phyloP scores from a whole-genome alignment of 108 stramenopile species.

The Discostella pseudostelligera region DNA sequence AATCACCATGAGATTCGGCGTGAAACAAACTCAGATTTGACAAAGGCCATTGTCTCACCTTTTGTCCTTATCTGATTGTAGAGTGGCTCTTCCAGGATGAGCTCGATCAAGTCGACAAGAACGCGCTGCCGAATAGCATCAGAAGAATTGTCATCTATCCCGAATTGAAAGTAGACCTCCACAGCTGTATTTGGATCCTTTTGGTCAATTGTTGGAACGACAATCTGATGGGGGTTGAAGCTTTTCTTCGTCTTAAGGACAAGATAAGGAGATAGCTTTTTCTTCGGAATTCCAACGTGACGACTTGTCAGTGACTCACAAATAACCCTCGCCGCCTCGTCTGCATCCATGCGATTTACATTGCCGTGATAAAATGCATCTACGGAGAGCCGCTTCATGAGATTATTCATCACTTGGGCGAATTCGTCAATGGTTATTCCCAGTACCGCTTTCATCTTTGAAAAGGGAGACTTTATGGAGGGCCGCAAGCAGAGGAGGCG shows the following conservation, averaged over 20 bases:
- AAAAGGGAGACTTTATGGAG: slow-evolving; percentile 51
- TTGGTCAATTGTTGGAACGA: slow-evolving; percentile 61
- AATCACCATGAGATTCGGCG: no score
- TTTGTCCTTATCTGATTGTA: slow-evolving; percentile 77
- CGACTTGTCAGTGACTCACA: slow-evolving; percentile 29
- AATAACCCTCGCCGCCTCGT: slow-evolving; percentile 47
- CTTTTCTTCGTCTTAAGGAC: slow-evolving; percentile 42
- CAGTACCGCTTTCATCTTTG: slow-evolving; percentile 64
- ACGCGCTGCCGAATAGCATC: slow-evolving; percentile 50
- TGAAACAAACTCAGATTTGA: slow-evolving; percentile 6
- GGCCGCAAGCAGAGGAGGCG: slow-evolving; percentile 67
- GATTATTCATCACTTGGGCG: slow-evolving; percentile 37
- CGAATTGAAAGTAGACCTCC: slow-evolving; percentile 83
- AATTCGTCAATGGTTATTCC: slow-evolving; percentile 51
- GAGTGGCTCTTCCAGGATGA: slow-evolving; percentile 79
- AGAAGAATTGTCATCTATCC: slow-evolving; percentile 54
- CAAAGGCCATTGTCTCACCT: slow-evolving; percentile 33
- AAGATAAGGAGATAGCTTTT: slow-evolving; percentile 57
- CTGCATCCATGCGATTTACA: slow-evolving; percentile 50
- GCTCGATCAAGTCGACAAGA: slow-evolving; percentile 66
- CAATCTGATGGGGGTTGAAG: slow-evolving; percentile 18
- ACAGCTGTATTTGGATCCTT: slow-evolving; percentile 75
- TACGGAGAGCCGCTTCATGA: slow-evolving; percentile 54
- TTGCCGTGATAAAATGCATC: slow-evolving; percentile 80
- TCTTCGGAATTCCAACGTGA: slow-evolving; percentile 52